Base-by-base conservation (phyloP, 192 early-diverging fungal species). In the Helicostylum pulchrum region DNA sequence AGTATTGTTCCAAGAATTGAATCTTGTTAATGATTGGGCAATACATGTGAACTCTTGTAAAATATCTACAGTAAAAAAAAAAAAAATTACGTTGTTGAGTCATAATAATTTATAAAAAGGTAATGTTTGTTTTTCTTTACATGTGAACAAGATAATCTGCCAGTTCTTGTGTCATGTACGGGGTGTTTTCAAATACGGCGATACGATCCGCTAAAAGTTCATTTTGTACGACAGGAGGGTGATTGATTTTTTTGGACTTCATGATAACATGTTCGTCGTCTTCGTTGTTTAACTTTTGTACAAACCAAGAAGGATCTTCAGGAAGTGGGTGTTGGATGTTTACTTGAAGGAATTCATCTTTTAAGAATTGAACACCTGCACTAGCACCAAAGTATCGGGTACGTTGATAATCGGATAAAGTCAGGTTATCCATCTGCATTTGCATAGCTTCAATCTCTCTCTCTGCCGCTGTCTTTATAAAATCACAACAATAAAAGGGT, bases 351-450 rank as follows among this genome's bases (percentile, higher is more conserved):
- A 76, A n/a, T 58, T 65, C 49, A 78, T 70, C 34, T 59, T 87
- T 53, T 10, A 92, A 75, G n/a, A 88, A 68, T 52, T 85, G 80
- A 63, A 90, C 75, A 17, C 90, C 90, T 30, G 88, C 87, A 62
- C 86, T 87, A 52, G 85, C 81, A n/a, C 90, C 90, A 20, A 90
- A 72, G 62, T 90, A 92, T 17, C 82, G 68, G 17, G 85, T 74
- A 7, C 84, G 80, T 3, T 85, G 86, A 31, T 80, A 82, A 42
- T 83, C 85, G 53, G 86, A 83, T 47, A 90, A 74, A 7, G 83
- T 76, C 55, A 91, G 48, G 15, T 72, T 76, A 3, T 79, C 77
- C n/a, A 91, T 76, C 19, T 77, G 77, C 32, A 75, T 77, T 31
- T 83, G 77, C 51, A 85, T 30, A 21, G 19, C n/a, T 10, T 62